Evolutionary conservation across 345 rosid species (phyloP).

Genomic region (Capsella bursapastoris): DNA sequence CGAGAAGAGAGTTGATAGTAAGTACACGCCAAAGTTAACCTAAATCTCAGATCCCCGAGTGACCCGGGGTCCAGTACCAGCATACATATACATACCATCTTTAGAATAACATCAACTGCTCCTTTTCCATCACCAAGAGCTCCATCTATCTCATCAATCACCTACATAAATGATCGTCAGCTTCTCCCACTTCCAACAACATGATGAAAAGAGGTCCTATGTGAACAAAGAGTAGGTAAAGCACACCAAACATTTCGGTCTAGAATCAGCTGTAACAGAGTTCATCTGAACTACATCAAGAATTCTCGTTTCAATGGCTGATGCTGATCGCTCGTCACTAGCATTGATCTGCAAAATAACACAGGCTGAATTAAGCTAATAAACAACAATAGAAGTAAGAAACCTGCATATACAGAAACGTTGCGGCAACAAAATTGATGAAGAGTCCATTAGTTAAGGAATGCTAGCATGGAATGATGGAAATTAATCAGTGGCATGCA

Average conservation of each 20-base stretch:
- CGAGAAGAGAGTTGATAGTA: conserved; percentile 3
- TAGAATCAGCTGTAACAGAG: conserved; percentile 86
- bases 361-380: conserved; percentile 26
- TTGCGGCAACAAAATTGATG: not conserved
- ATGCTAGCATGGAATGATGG: not conserved
- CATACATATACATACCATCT: conserved; percentile 67
- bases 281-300: conserved; percentile 98
- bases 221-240: conserved; percentile 21
- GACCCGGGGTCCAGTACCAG: conserved; percentile 22
- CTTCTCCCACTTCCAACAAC: conserved; percentile 18
- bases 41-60: conserved; percentile 6
- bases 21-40: conserved; percentile 13
- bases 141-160: conserved; percentile 99
- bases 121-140: conserved; percentile 98
- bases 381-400: conserved; percentile 18
- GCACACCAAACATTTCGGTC: conserved; percentile 92
- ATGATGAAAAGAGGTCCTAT: conserved; percentile 8
- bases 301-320: conserved; percentile 85
- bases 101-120: conserved; percentile 89
- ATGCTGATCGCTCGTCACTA: conserved; percentile 91
- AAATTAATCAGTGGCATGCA: not conserved
- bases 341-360: conserved; percentile 77
- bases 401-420: not conserved
- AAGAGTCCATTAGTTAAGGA: conserved; percentile 12
- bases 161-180: conserved; percentile 53